A percentile compares a stretch with the other conserved stretches of the same genome.
Conservation (phyloP, 345 rosid species). For the Sisymbrium irio region DNA sequence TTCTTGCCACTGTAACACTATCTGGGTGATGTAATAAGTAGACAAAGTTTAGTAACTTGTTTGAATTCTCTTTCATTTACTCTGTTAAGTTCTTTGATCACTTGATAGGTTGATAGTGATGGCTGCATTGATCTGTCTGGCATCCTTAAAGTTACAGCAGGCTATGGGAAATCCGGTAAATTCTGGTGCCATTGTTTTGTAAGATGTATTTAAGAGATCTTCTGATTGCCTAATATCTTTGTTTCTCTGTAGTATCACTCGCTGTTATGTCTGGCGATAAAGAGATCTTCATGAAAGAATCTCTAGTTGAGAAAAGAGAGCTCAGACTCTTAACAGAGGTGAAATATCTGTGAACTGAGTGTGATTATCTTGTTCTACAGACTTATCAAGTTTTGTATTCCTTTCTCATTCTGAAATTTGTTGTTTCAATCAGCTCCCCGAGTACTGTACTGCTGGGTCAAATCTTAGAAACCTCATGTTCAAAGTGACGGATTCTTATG, state of each 20-base stretch:
- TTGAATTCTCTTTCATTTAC: not conserved
- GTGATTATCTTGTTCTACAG: not conserved
- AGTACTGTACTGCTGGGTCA: conserved; percentile 43
- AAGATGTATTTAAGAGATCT: not conserved
- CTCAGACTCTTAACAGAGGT: conserved; percentile 45
- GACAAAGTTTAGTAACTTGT: not conserved
- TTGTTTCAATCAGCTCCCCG: conserved; percentile 43
- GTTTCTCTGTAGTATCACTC: conserved; percentile 42
- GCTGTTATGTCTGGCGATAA: conserved; percentile 30
- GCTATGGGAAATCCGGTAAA: conserved; percentile 56
- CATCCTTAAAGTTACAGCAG: conserved; percentile 54
- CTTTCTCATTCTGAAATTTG: not conserved
- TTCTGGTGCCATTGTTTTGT: not conserved
- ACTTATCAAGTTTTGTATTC: not conserved
- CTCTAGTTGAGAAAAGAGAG: conserved; percentile 44
- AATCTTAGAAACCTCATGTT: conserved; percentile 44
- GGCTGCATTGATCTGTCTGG: conserved; percentile 67
- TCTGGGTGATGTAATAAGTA: not conserved
- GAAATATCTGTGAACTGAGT: conserved; percentile 3
- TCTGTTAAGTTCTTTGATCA: not conserved
- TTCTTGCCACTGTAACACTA: not conserved
- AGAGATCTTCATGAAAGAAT: conserved; percentile 42
- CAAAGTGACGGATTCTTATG: conserved; percentile 44
- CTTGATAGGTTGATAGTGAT: conserved; percentile 44
- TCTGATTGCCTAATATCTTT: not conserved